Base-by-base conservation (phyloP, 805 yeast species). In the Wickerhamomyces queroliae region DNA sequence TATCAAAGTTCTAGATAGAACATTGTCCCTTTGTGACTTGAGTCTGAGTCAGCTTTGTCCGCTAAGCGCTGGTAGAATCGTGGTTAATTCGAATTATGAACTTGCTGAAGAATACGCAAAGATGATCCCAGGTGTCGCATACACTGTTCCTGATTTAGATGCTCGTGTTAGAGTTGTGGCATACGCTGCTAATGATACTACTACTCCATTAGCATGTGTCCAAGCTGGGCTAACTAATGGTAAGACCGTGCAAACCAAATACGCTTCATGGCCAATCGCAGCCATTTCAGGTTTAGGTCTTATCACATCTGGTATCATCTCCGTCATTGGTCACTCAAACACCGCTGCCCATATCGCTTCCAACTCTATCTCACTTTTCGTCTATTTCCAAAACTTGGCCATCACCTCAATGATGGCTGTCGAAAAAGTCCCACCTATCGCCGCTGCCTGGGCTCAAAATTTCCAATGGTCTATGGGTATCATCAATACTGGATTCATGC, bases 321-420 rank as follows among this genome's bases (percentile, higher is more conserved):
- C 96, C 0, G 79, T 89, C 30, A 71, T 83, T 48, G 97, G 98
- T 10, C 93, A 90, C 59, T 80, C 93, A 16, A 78, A 81, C 44
- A 91, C 97, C 2, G 95, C 99, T 3, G 90, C 96, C 3, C 98
- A 93, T 59, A 89, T 93, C 56, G 96, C 97, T n/a, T 84, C 96
- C 16, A 93, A 93, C 66, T 83, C 96, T 15, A 82, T 91, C 57
- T 86, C 97, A 2, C 69, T 93, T 45, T 93, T 93, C 63, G 79
- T 89, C 39, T 93, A 93, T 63, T 93, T 91, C 76, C 99, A 93
- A 68, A 78, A 85, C 41, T 70, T 93, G 50, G 96, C 97, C 17
- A 80, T 91, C 43, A 83, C 91, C 16, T 76, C 95, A 15, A 90
- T 93, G 96, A 83, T 89, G 89, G 96, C 95, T 41, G 97, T 91